Percentiles rank a stretch among this genome's conserved stretches.
Evolutionary conservation across 108 stramenopile genomes (phyloP).

Genomic region (Conticribra weissflogii): DNA sequence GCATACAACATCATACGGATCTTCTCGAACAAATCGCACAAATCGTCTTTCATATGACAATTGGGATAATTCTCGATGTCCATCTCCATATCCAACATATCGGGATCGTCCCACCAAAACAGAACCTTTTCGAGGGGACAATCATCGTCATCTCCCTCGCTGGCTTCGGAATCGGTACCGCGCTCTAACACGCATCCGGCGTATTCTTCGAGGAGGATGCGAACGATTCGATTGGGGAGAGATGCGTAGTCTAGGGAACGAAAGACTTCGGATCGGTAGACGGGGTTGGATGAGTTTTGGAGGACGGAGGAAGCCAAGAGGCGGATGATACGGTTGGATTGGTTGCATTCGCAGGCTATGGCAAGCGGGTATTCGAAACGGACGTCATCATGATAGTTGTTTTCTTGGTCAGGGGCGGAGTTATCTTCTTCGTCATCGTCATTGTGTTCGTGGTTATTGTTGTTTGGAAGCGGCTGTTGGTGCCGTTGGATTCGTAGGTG

Average conservation of each 20-base stretch:
- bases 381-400: slow-evolving; percentile 31
- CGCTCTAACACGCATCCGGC: slow-evolving; percentile 39
- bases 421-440: not conserved
- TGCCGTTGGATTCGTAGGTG: too few species aligned
- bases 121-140: slow-evolving; percentile 40
- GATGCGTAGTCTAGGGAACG: slow-evolving; percentile 38
- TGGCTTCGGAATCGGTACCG: slow-evolving; percentile 36
- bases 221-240: slow-evolving; percentile 21
- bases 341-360: slow-evolving; percentile 35
- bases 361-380: slow-evolving; percentile 46
- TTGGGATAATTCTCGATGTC: slow-evolving; percentile 41
- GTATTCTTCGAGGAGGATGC: slow-evolving; percentile 42
- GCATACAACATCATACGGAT: slow-evolving; percentile 49
- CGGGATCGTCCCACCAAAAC: slow-evolving; percentile 51
- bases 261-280: slow-evolving; percentile 39
- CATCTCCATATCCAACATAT: slow-evolving; percentile 41
- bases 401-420: not conserved
- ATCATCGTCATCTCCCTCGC: slow-evolving; percentile 49
- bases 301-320: slow-evolving; percentile 21
- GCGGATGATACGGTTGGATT: slow-evolving; percentile 19
- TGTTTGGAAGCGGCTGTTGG: not conserved
- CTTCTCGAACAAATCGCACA: slow-evolving; percentile 38
- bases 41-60: slow-evolving; percentile 41
- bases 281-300: slow-evolving; percentile 5
- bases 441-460: not conserved